Evolutionary conservation across 768 basidiomycete genomes (phyloP).

Genomic region (Xerocomus brunneocitrinus): DNA sequence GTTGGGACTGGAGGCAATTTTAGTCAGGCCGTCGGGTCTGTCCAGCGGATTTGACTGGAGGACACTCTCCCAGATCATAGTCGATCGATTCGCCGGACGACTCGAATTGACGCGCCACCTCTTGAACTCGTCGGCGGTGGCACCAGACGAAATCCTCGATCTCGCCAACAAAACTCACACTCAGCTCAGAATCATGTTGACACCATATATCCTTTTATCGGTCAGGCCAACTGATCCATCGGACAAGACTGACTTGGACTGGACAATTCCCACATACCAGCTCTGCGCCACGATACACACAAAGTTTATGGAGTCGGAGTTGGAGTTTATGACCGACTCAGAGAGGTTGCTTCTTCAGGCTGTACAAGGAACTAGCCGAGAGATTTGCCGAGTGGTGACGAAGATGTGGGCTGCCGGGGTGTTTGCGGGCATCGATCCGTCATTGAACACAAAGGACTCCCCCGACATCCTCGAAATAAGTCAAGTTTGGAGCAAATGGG

Average conservation of each 20-base stretch:
- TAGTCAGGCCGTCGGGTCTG: neutral
- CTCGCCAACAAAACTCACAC: neutral
- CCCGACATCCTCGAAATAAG: neutral
- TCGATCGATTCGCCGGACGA: slow-evolving; percentile 26
- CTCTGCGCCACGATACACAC: neutral
- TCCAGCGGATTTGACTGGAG: slow-evolving; percentile 40
- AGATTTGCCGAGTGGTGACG: slow-evolving; percentile 38
- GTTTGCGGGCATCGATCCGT: slow-evolving; percentile 5
- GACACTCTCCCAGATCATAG: slow-evolving; percentile 33
- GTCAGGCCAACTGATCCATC: neutral
- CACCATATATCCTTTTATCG: slow-evolving; percentile 4
- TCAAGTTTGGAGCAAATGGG: slow-evolving; percentile 30
- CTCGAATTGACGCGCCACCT: slow-evolving; percentile 29
- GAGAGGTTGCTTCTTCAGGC: slow-evolving; percentile 22
- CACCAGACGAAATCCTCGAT: slow-evolving; percentile 5
- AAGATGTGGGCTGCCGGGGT: slow-evolving; percentile 30
- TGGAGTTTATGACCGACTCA: slow-evolving; percentile 8
- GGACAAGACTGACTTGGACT: neutral
- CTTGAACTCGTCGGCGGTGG: slow-evolving; percentile 22
- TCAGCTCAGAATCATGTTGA: slow-evolving; percentile 25
- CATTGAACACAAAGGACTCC: neutral
- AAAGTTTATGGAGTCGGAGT: neutral
- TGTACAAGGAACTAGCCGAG: slow-evolving; percentile 31
- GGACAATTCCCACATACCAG: slow-evolving; percentile 14
- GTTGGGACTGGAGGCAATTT: neutral